phyloP scores from a whole-genome alignment of 2,329 filamentous ascomycete species.

The Neurospora crassa region DNA sequence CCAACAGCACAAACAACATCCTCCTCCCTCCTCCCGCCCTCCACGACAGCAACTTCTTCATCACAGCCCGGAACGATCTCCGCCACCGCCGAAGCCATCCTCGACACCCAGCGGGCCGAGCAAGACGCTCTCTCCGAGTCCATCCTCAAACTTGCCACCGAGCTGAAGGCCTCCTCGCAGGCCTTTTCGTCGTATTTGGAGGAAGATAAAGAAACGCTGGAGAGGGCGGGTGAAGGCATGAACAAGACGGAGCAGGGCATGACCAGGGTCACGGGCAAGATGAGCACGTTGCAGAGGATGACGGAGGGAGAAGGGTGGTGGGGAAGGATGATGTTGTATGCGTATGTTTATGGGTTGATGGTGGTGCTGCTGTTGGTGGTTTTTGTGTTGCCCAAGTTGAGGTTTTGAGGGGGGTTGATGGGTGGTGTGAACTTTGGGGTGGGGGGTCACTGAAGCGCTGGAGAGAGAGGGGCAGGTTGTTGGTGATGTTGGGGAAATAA shows the following conservation, averaged over 20 bases:
- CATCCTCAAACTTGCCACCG: slow-evolving; percentile 68
- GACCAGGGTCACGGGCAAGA: slow-evolving; percentile 63
- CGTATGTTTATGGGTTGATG: slow-evolving; percentile 74
- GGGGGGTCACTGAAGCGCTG: neutral
- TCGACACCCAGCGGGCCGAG: slow-evolving; percentile 68
- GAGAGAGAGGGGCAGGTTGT: neutral
- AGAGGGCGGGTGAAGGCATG: slow-evolving; percentile 62
- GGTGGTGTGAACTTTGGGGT: neutral
- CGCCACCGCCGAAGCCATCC: slow-evolving; percentile 57
- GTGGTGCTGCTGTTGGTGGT: slow-evolving; percentile 69
- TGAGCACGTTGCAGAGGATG: slow-evolving; percentile 70
- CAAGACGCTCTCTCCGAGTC: slow-evolving; percentile 76
- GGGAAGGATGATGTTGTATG: slow-evolving; percentile 76
- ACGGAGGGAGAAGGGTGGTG: slow-evolving; percentile 84
- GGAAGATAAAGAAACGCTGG: slow-evolving; percentile 59
- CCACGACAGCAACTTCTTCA: slow-evolving; percentile 19
- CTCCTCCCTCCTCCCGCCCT: slow-evolving; percentile 14
- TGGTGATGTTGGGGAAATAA: neutral
- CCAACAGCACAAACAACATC: slow-evolving; percentile 7
- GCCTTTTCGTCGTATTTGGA: slow-evolving; percentile 65
- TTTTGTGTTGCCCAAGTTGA: slow-evolving; percentile 77
- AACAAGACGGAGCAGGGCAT: slow-evolving; percentile 68
- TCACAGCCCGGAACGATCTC: slow-evolving; percentile 20
- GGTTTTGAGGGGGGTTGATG: slow-evolving; percentile 48
- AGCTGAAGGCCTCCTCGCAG: slow-evolving; percentile 66